Base-by-base conservation (phyloP, 1,284 basidiomycete species). In the Serendipita sp. region DNA sequence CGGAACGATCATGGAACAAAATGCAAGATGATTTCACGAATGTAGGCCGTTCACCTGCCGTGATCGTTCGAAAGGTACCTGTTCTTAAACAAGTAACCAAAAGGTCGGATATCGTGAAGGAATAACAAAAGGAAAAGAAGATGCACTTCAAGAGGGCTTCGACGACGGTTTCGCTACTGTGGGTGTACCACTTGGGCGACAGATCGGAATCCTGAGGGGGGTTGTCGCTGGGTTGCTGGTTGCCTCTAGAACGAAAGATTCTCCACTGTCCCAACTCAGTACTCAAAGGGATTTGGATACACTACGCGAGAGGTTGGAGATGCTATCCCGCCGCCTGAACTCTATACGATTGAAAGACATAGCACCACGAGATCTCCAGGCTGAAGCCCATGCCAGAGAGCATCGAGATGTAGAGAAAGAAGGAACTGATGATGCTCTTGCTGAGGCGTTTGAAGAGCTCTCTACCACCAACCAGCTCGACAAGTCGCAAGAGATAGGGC, bases 91-190 rank as follows among this genome's bases (percentile, higher is more conserved):
- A 45, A 65, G 43, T 50, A 61, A 38, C 38, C 38, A 38, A 38
- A 64, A 93, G 91, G 81, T 82, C 22, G 91, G 91, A 1, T 93
- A 93, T 69, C 82, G 91, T 15, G 90, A 93, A 72, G 91, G 91
- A 30, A 91, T 93, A 67, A 87, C 83, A 0, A 83, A 84, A 2
- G 91, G 91, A 8, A 93, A 93, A 71, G 87, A 91, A 72, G 76
- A 78, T 1, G 82, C 82, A 8, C 77, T 93, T 0, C 91, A 94
- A 68, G 75, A 81, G 65, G 91, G 90, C 0, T 93, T 93, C 68
- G 87, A 94, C 70, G 75, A 77, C 15, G 91, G 87, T 15, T 93
- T 88, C 68, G 84, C 83, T 2, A 69, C 73, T 34, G 76, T 84
- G 22, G 90, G 91, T 26, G 84, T 79, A 1, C 87, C 87, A 0